Base-by-base conservation (phyloP, 2,329 filamentous ascomycete species). In the Exophiala dermatitidis region DNA sequence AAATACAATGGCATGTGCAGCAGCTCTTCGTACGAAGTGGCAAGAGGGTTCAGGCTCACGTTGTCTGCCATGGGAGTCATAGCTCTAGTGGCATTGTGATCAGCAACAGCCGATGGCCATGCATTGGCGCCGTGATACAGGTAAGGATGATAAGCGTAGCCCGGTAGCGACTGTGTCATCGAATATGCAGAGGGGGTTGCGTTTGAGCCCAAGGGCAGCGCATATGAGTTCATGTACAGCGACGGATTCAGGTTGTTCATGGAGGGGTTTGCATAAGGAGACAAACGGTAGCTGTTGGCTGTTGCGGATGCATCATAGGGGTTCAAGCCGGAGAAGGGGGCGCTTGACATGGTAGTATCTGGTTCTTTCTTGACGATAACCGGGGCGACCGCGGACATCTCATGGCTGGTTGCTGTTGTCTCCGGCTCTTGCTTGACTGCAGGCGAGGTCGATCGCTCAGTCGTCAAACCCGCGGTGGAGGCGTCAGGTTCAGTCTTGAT, bases 21-120 rank as follows among this genome's bases (percentile, higher is more conserved):
- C 53, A 59, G 42, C n/a, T 59, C 53, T 45, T 54, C 46, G 28
- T 56, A 59, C 6, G 57, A 53, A 4, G 10, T 53, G 9, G 57
- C 53, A 49, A 49, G 44, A 6, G 57, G 53, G 32, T 54, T 56
- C 26, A 59, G 46, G 10, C 42, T 37, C 40, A 54, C 28, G 10
- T 52, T 48, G 40, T 48, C 36, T 29, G 31, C 40, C 30, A 26
- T 37, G 19, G 38, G 36, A 12, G 45, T 41, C 5, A 41, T 19
- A 28, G 34, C 28, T 31, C 10, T 43, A 5, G 19, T 33, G 12
- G 34, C n/a, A 12, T 36, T 36, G 19, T 40, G 48, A 26, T 32
- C 28, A 12, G 43, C 6, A 33, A 26, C 4, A 6, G 33, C 5
- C 8, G 43, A 34, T 1, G 30, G 19, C 54, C 54, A 59, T 5